Evolutionary conservation across 345 rosid species (phyloP).

Genomic region (Bruguiera parviflora): DNA sequence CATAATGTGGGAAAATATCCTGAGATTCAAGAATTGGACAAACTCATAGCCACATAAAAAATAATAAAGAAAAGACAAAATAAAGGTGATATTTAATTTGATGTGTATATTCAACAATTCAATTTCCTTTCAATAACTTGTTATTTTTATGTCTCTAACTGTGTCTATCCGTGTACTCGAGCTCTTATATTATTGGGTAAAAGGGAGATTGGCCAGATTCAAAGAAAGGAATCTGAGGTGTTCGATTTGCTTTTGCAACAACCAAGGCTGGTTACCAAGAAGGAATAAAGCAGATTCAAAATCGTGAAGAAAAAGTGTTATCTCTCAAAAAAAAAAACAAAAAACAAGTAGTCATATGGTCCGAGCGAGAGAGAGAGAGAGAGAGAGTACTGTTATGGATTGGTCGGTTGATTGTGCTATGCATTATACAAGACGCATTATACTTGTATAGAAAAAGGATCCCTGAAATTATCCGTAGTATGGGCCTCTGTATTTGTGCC

Average conservation of each 20-base stretch:
- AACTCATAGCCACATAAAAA: too few relatives aligned
- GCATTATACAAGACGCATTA: neutral
- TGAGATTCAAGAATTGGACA: too few relatives aligned
- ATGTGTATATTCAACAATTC: too few relatives aligned
- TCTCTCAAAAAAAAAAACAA: too few relatives aligned
- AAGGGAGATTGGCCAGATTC: constrained; percentile 36
- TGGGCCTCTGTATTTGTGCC: neutral
- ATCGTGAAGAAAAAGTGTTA: constrained; percentile 27
- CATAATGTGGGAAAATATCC: too few relatives aligned
- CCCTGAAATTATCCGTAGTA: neutral
- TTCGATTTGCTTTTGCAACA: constrained; percentile 57
- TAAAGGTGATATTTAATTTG: too few relatives aligned
- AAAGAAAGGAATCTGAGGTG: constrained; percentile 62
- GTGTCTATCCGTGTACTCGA: neutral
- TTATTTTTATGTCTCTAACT: neutral
- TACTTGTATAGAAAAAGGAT: neutral
- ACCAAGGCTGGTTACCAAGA: constrained; percentile 60
- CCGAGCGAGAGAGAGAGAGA: neutral
- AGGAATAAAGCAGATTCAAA: constrained; percentile 62
- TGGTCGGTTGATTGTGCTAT: constrained; percentile 21
- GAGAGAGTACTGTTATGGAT: constrained; percentile 1
- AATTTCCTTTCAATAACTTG: neutral
- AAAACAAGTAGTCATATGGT: neutral
- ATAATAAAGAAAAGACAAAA: too few relatives aligned
- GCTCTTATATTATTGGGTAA: neutral